phyloP scores from a whole-genome alignment of 2,329 filamentous ascomycete genomes.

The Ceratocystis cubensis region DNA sequence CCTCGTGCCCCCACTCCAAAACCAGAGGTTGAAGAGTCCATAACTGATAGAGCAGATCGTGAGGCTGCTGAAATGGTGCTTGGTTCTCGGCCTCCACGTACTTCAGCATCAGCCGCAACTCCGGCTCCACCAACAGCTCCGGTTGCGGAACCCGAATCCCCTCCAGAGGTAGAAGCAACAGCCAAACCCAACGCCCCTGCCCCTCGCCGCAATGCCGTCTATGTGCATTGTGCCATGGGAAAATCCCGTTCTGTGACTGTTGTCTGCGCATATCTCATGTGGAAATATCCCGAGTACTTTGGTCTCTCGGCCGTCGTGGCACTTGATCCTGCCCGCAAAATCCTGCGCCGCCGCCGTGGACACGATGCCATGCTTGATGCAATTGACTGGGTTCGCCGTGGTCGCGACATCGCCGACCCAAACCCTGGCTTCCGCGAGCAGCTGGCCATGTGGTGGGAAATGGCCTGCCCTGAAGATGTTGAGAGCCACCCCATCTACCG shows the following conservation, averaged over 20 bases:
- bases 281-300: constrained; percentile 46
- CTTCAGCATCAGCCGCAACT: neutral
- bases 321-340: constrained; percentile 29
- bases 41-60: constrained; percentile 16
- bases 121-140: neutral
- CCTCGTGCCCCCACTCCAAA: neutral
- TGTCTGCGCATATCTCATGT: constrained; percentile 74
- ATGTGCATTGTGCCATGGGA: constrained; percentile 75
- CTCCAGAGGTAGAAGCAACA: neutral
- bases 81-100: constrained; percentile 14
- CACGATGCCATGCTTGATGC: constrained; percentile 35
- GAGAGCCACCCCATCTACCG: constrained; percentile 66
- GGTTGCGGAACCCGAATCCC: neutral
- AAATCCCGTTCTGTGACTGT: constrained; percentile 84
- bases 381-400: constrained; percentile 54
- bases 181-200: neutral
- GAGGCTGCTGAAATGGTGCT: constrained; percentile 14
- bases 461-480: constrained; percentile 59
- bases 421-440: constrained; percentile 89
- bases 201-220: constrained; percentile 31
- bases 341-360: constrained; percentile 21
- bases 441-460: constrained; percentile 72
- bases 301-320: constrained; percentile 35
- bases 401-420: constrained; percentile 68
- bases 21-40: constrained; percentile 7